A percentile compares a stretch with the other conserved stretches of the same genome.
These are phyloP conservation scores for Debaryomyces psychrophilus DNA, from an alignment of 1,139 yeast genomes.

Conservation along the genomic window DNA sequence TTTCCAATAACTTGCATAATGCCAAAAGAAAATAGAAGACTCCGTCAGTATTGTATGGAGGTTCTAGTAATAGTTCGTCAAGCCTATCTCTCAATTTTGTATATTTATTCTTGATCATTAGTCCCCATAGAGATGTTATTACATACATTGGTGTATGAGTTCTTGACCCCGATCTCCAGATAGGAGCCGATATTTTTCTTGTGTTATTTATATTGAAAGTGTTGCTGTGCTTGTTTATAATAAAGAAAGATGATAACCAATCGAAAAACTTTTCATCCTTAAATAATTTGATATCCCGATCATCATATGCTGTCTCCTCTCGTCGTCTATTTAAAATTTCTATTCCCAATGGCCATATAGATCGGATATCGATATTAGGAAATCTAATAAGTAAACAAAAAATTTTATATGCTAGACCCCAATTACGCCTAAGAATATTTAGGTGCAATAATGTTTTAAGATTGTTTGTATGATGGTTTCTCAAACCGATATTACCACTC, in stretches of 20 bases:
- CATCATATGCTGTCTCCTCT: slow-evolving; percentile 16
- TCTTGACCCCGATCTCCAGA: slow-evolving; percentile 43
- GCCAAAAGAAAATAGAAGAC: slow-evolving; percentile 37
- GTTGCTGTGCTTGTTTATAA: slow-evolving; percentile 16
- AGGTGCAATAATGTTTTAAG: slow-evolving; percentile 38
- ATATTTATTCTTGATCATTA: slow-evolving; percentile 32
- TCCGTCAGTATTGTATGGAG: slow-evolving; percentile 52
- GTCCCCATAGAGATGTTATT: slow-evolving; percentile 40
- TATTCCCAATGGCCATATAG: slow-evolving; percentile 64
- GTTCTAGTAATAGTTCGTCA: slow-evolving; percentile 44
- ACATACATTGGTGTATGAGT: slow-evolving; percentile 42
- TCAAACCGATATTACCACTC: slow-evolving; percentile 6
- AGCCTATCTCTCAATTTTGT: slow-evolving; percentile 31
- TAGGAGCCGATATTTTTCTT: slow-evolving; percentile 34
- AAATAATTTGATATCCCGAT: slow-evolving; percentile 9
- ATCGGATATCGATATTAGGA: slow-evolving; percentile 52
- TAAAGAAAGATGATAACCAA: slow-evolving; percentile 38
- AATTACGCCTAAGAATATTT: slow-evolving; percentile 48
- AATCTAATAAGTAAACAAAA: slow-evolving; percentile 52
- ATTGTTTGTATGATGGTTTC: slow-evolving; percentile 34
- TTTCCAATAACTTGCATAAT: slow-evolving; percentile 30
- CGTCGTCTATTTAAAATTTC: slow-evolving; percentile 32
- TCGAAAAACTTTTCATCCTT: slow-evolving; percentile 38
- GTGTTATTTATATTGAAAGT: slow-evolving; percentile 10
- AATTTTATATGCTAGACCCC: slow-evolving; percentile 57